These are phyloP conservation scores for Lactifluus hygrophoroides DNA, from an alignment of 768 basidiomycete species.

Conservation along the genomic window DNA sequence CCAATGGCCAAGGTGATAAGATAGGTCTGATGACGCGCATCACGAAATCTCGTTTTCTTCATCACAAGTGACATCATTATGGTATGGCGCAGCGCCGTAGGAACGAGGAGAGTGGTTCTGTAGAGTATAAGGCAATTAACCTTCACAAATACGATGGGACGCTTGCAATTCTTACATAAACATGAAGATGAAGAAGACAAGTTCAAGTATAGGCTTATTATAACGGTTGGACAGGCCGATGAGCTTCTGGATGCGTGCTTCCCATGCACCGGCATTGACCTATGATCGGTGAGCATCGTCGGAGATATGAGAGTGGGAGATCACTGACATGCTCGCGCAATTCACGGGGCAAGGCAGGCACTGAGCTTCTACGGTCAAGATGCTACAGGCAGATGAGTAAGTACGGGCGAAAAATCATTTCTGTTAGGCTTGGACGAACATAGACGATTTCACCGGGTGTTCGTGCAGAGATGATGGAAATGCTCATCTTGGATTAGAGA, in stretches of 20 bases:
- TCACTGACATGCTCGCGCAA: background rate
- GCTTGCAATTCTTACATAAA: constrained; percentile 40
- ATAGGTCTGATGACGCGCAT: constrained; percentile 29
- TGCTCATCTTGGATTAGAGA: constrained; percentile 3
- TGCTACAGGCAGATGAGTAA: background rate
- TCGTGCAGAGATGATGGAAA: constrained; percentile 6
- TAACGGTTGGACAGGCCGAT: constrained; percentile 32
- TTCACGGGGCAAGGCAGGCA: constrained; percentile 9
- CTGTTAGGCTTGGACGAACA: constrained; percentile 2
- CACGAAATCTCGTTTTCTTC: background rate
- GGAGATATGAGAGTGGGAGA: background rate
- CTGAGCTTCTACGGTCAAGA: background rate
- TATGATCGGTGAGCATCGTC: constrained; percentile 14
- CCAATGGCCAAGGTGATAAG: constrained; percentile 30
- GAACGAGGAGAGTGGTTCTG: constrained; percentile 35
- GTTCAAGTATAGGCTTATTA: constrained; percentile 38
- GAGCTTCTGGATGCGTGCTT: constrained; percentile 33
- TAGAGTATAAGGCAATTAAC: too few relatives aligned
- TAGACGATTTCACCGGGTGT: constrained; percentile 7
- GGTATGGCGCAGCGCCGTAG: constrained; percentile 32
- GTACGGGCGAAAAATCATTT: background rate
- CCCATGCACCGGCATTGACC: constrained; percentile 40
- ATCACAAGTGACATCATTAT: constrained; percentile 24
- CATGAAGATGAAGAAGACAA: constrained; percentile 32
- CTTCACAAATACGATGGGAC: too few relatives aligned